phyloP scores from a whole-genome alignment of 2,329 filamentous ascomycete genomes.

The Venturia pyrina region DNA sequence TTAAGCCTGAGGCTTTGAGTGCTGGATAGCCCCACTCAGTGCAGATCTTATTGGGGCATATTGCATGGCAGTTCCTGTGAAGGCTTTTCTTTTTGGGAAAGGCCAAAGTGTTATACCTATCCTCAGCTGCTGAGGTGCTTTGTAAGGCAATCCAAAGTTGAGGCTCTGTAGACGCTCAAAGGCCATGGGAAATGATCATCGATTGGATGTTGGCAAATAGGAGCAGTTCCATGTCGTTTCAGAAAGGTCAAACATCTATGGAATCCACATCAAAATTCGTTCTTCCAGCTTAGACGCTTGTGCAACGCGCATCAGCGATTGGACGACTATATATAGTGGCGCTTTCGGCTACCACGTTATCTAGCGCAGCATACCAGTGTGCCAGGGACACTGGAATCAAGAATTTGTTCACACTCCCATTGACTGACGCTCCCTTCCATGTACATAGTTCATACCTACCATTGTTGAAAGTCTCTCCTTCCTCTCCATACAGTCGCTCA shows the following conservation, averaged over 20 bases:
- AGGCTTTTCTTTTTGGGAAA: not conserved
- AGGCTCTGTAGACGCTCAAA: not conserved
- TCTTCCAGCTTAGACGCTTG: not conserved
- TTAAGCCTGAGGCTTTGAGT: not conserved
- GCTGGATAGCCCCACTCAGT: not conserved
- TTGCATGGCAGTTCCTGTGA: not conserved
- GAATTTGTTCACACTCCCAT: not conserved
- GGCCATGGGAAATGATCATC: not conserved
- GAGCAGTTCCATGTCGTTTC: not conserved
- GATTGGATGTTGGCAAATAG: not conserved
- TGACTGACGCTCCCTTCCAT: not conserved
- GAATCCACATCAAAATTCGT: not conserved
- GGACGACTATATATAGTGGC: not conserved
- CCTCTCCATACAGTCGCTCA: not conserved
- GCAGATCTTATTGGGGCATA: not conserved
- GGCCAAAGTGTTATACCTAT: not conserved
- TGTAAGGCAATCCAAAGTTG: not conserved
- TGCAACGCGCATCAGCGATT: not conserved
- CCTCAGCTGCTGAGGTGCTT: not conserved
- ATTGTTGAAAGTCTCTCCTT: not conserved
- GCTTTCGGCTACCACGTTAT: conserved; percentile 1
- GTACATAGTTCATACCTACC: not conserved
- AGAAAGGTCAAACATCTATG: not conserved
- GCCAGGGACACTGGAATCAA: not conserved
- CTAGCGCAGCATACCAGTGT: not conserved